Evolutionary conservation across 768 basidiomycete species (phyloP), one percentile per base, ranked within the genome.

Genomic region (Mycena pura): DNA sequence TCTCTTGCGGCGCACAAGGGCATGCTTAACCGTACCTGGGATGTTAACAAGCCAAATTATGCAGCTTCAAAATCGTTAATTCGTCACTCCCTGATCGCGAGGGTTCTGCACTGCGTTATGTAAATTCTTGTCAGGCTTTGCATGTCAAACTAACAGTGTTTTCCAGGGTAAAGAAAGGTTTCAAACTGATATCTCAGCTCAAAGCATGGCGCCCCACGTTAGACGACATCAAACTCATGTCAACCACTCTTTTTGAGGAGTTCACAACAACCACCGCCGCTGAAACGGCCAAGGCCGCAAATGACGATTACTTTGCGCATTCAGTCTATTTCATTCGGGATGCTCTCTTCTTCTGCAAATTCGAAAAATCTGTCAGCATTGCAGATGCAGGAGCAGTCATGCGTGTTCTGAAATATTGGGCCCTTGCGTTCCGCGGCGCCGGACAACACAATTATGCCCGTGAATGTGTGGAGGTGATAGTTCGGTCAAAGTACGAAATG

Each of bases 281-380:
- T 2, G 49, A 60, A n/a, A 13, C 27, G 0, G 68, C 67, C 1
- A 50, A 68, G 34, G 60, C 36, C 13, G 36, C 19, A 21, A 50
- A 50, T 3, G 65, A 69, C 29, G 66, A 69, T 31, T 59, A 52
- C 7, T 19, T 59, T 3, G 69, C 72, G 24, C 68, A 67, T 41
- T 66, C 66, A 0, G 38, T 70, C 14, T 65, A 71, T 17, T 77
- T 75, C 63, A 66, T 73, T 22, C 70, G 73, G 0, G 75, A 76
- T 60, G 69, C 69, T 0, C 62, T 76, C 0, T 32, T 72, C 11
- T 67, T 72, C 39, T 64, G 67, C 19, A 65, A 70, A 36, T 75
- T 77, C 44, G 68, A 71, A 34, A 63, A 73, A 40, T 71, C 69
- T 0, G 73, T 77, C 57, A 72, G 70, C 43, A 28, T 25, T 24